Base-by-base conservation (phyloP, 257 asterid species). In the Gardenia jasminoides region DNA sequence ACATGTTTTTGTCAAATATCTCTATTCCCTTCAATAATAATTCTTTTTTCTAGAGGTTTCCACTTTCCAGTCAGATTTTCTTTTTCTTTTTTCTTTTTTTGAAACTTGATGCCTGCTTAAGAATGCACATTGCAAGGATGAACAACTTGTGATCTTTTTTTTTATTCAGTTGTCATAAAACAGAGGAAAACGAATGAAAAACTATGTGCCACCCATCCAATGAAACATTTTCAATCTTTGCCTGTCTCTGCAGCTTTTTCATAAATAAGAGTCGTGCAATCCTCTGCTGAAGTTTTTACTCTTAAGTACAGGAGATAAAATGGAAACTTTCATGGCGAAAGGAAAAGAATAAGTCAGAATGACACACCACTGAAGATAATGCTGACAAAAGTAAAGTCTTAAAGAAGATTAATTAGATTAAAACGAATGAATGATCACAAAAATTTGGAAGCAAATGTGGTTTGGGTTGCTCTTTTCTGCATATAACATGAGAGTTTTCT, bases 31-130 rank as follows among this genome's bases (percentile, higher is more conserved):
- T 96, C 81, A 83, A 75, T 90, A 86, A 91, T 82, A 96, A 84
- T 82, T 96, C 99, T n/a, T 87, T 87, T 93, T 89, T 96, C 99
- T 43, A 96, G 86, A 84, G 93, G 92, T n/a, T n/a, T n/a, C n/a
- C n/a, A n/a, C n/a, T 74, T 83, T 96, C 99, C 98, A 93, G 28
- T 83, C 84, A 72, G 88, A 74, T 78, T 77, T 78, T 88, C 48
- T 30, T 46, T 54, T n/a, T n/a, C n/a, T n/a, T n/a, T n/a, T n/a
- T n/a, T n/a, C n/a, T n/a, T n/a, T n/a, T n/a, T n/a, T n/a, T n/a
- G n/a, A 80, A 76, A 78, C 70, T 65, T 48, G 76, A 79, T 33
- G 74, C 76, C 54, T 83, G 81, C 85, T 83, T 78, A 82, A 80
- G 26, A 16, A 48, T 73, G 56, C 84, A 80, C 78, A 81, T 80